phyloP scores from a whole-genome alignment of 2,329 filamentous ascomycete genomes.

The Fusarium ramigenum region DNA sequence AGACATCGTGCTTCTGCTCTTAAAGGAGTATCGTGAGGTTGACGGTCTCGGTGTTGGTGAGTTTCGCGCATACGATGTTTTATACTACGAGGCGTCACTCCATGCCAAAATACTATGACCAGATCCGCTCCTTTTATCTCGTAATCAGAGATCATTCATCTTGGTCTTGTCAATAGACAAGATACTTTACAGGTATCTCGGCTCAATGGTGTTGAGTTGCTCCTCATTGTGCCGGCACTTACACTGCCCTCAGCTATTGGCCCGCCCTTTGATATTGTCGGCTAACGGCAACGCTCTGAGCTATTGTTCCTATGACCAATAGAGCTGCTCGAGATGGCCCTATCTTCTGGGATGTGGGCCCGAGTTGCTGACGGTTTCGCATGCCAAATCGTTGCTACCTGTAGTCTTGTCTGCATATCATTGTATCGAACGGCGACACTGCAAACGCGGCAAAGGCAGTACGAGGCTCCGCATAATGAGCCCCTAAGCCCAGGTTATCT shows the following conservation, averaged over 20 bases:
- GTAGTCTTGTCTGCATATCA: not conserved
- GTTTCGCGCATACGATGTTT: not conserved
- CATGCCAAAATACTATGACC: not conserved
- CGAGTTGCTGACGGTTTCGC: not conserved
- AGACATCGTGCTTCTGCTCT: not conserved
- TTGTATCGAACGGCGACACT: not conserved
- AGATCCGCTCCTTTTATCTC: not conserved
- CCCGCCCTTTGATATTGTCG: slow-evolving; percentile 20
- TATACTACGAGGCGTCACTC: not conserved
- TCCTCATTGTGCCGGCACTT: not conserved
- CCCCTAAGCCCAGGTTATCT: too few relatives aligned
- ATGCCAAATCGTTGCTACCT: not conserved
- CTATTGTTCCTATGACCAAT: not conserved
- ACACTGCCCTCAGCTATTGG: not conserved
- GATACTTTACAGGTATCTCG: not conserved
- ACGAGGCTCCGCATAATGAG: not conserved
- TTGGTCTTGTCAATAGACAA: not conserved
- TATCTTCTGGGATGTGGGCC: not conserved
- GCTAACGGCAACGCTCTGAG: not conserved
- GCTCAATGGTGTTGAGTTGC: slow-evolving; percentile 2
- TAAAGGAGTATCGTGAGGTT: slow-evolving; percentile 3
- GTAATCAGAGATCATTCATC: not conserved
- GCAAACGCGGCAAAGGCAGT: not conserved
- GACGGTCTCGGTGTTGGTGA: not conserved
- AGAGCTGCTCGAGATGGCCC: not conserved